These are phyloP conservation scores for Fusarium virguliforme DNA, from an alignment of 2,329 filamentous ascomycete genomes.

Conservation along the genomic window DNA sequence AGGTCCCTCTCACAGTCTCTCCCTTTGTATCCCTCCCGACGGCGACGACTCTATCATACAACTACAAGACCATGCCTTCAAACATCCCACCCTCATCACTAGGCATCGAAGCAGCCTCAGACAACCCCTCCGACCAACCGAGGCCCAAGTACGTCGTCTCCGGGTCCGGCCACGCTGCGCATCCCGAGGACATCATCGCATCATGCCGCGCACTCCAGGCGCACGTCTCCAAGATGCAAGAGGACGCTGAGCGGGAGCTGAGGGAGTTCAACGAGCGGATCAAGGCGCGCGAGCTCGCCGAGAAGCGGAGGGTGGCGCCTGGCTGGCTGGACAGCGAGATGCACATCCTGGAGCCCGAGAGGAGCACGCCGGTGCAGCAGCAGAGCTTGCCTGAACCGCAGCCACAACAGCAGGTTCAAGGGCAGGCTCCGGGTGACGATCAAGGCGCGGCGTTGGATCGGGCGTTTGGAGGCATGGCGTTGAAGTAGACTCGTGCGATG, in stretches of 20 bases:
- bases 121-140: conserved; percentile 56
- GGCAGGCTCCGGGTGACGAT: conserved; percentile 59
- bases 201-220: conserved; percentile 85
- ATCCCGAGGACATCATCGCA: conserved; percentile 87
- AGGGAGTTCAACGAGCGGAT: conserved; percentile 79
- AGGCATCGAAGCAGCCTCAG: conserved; percentile 57
- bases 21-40: conserved; percentile 93
- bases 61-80: conserved; percentile 91
- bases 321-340: conserved; percentile 86
- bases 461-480: conserved; percentile 68
- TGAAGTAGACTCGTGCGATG: conserved; percentile 48
- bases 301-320: conserved; percentile 85
- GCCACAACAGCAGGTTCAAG: conserved; percentile 30
- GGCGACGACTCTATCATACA: conserved; percentile 93
- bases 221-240: conserved; percentile 79
- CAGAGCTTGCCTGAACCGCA: conserved; percentile 28
- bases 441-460: conserved; percentile 72
- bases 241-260: conserved; percentile 78
- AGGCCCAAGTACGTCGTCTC: conserved; percentile 84
- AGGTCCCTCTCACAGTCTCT: conserved; percentile 93
- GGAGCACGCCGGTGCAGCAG: conserved; percentile 55
- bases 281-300: conserved; percentile 77
- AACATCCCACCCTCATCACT: conserved; percentile 75
- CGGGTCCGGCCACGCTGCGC: conserved; percentile 83
- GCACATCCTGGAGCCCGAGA: conserved; percentile 78